Evolutionary conservation across 164 flowering plant species (phyloP), one percentile per base, ranked within the genome.

Genomic region (Platanus orientalis): DNA sequence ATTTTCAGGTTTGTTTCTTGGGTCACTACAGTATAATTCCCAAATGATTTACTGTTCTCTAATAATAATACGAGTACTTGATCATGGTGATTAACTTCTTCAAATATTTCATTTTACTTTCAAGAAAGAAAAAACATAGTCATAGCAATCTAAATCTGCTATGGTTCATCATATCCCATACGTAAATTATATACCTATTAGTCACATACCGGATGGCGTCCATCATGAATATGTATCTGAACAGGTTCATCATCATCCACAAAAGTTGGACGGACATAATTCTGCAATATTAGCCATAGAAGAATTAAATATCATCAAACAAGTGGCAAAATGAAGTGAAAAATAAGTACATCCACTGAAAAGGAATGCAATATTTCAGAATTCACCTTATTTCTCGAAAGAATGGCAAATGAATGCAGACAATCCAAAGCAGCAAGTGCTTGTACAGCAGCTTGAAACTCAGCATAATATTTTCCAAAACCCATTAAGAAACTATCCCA

Each of bases 391-490:
- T 79, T 82, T 71, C 84, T 84, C 14, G 96, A 86, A 56, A 94
- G 86, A 71, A 74, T 67, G n/a, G 96, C 96, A 55, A 90, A 86
- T 28, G 97, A 82, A 77, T 80, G 79, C 57, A 89, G 77, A 64
- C 98, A 93, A 62, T 93, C 98, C 77, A 93, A 82, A 50, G 91
- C 68, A 66, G 97, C 98, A 53, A 93, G 77, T 55, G 98, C 95
- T 73, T 87, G 96, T 65, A 89, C 96, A 71, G 93, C 84, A 71
- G 86, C 84, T 73, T 82, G 94, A 68, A 89, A 90, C 42, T 89
- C 97, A 11, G 84, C 71, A 80, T 84, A 90, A 67, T 83, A 76
- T 73, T 64, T 75, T 62, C 76, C 69, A 72, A 90, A 90, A 36
- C 63, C 84, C 61, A 69, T 78, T 16, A 93, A 65, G 61, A 90